A percentile compares a stretch with the other conserved stretches of the same genome.
Conservation (phyloP, 1,139 yeast species). For the Geotrichum phurueaensis region DNA sequence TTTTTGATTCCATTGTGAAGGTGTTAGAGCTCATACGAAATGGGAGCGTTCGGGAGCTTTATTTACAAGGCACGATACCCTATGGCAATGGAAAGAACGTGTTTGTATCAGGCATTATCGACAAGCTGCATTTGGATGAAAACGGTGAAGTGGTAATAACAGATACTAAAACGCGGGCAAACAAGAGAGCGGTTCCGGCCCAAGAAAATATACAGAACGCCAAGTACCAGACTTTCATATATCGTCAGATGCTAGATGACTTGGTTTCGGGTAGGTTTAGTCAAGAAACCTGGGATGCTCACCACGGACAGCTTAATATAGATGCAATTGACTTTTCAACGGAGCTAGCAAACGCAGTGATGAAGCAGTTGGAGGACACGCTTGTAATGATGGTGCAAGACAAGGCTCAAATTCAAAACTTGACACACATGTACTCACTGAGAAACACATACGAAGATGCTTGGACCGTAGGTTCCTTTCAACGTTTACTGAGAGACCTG, state of each 20-base stretch:
- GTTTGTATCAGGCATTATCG: slow-evolving; percentile 33
- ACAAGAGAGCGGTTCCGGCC: slow-evolving; percentile 19
- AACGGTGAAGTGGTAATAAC: slow-evolving; percentile 20
- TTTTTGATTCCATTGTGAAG: background rate
- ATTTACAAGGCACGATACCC: slow-evolving; percentile 19
- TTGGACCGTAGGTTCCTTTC: background rate
- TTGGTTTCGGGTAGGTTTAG: slow-evolving; percentile 15
- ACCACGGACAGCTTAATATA: background rate
- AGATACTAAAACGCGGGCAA: slow-evolving; percentile 33
- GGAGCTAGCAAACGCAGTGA: background rate
- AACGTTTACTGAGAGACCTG: background rate
- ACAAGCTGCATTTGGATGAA: slow-evolving; percentile 21
- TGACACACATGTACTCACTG: background rate
- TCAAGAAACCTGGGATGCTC: background rate
- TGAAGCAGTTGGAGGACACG: background rate
- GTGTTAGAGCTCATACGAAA: slow-evolving; percentile 16
- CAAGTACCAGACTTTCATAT: slow-evolving; percentile 33
- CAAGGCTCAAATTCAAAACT: background rate
- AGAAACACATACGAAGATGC: background rate
- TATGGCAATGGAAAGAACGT: slow-evolving; percentile 26
- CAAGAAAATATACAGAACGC: slow-evolving; percentile 29
- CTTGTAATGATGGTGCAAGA: background rate
- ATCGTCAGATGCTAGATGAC: slow-evolving; percentile 26
- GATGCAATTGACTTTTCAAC: background rate
- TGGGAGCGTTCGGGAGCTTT: slow-evolving; percentile 29